Evolutionary conservation across 1,139 yeast species (phyloP), one percentile per base, ranked within the genome.

Genomic region (Candida gigantensis): DNA sequence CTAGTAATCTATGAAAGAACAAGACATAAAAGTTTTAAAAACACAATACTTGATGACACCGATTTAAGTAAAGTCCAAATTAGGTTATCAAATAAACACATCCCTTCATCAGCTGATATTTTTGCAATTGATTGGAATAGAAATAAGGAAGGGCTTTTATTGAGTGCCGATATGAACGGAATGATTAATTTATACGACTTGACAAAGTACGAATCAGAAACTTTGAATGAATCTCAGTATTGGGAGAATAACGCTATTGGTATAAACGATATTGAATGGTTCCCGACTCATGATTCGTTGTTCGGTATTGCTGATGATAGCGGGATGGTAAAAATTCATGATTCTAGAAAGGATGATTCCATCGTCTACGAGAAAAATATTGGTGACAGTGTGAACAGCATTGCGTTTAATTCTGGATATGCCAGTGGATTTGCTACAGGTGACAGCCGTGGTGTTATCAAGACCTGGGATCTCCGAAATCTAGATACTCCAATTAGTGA

Each of bases 381-480:
- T 6, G 74, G 13, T 12, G 74, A 29, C 11, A 83, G 86, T 2
- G 67, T 87, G 30, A 88, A 89, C 56, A 65, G 84, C 3, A 56
- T 90, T 6, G 73, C 83, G 28, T 73, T 85, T 51, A 86, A 82
- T 54, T 79, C 78, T 0, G 63, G 64, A 1, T 77, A 80, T 47
- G 72, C 47, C 29, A 47, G 53, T 45, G 67, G 79, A 25, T 50
- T 85, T 11, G 89, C 88, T 1, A 72, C 89, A 0, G 97, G 94
- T 2, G 84, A 83, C 40, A 70, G 78, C 5, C 54, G 57, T n/a
- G 94, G 94, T 2, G 45, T 42, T 0, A 56, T 87, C 2, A 68
- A 68, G 33, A 51, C 86, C 5, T 84, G 90, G 84, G 97, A 90
- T 56, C 50, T 85, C 10, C 69, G 97, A 49, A 55, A 60, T 15